Evolutionary conservation across 2,329 filamentous ascomycete genomes (phyloP), one percentile per base, ranked within the genome.

Genomic region (Aspergillus japonicus): DNA sequence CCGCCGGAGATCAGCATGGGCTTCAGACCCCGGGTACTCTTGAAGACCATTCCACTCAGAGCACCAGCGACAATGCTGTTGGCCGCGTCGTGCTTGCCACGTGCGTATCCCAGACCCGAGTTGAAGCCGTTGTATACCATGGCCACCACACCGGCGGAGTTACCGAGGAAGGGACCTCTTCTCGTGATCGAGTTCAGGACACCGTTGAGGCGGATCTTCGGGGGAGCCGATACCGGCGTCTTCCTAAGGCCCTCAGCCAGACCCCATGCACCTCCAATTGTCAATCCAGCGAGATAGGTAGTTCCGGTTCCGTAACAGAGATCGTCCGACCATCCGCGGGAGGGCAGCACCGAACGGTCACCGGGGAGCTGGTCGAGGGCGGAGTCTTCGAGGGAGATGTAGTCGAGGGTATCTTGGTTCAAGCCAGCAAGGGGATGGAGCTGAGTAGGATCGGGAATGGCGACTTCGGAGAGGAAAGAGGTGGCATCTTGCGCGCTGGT

Each of bases 241-340:
- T 89, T 88, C 72, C 88, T 87, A 69, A 98, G 80, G 11, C 95
- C 95, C 78, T 99, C 95, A 66, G 90, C 89, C 68, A 99, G 77
- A 63, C 95, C 95, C 94, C 94, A 98, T 59, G 87, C 88, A 67
- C 95, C 95, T 76, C 95, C 95, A 66, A 96, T 75, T 47, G 89
- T 85, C 70, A 99, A 82, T 6, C 90, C 95, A n/a, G 90, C 82
- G 62, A 99, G 83, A 75, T 99, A 99, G 73, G 92, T 96, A 63
- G 94, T 88, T 69, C 95, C 95, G 23, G 95, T 96, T 72, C 96
- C 95, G 77, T 99, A 99, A 80, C 95, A 98, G 61, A 99, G 86
- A 77, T 99, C 95, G 75, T 99, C 95, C 62, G 93, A 96, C 87
- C 96, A 99, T 75, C 95, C 95, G 76, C 95, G 89, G 58, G 93